These are phyloP conservation scores for Penicillium coprophilum DNA, from an alignment of 495 filamentous ascomycete species.

Conservation along the genomic window DNA sequence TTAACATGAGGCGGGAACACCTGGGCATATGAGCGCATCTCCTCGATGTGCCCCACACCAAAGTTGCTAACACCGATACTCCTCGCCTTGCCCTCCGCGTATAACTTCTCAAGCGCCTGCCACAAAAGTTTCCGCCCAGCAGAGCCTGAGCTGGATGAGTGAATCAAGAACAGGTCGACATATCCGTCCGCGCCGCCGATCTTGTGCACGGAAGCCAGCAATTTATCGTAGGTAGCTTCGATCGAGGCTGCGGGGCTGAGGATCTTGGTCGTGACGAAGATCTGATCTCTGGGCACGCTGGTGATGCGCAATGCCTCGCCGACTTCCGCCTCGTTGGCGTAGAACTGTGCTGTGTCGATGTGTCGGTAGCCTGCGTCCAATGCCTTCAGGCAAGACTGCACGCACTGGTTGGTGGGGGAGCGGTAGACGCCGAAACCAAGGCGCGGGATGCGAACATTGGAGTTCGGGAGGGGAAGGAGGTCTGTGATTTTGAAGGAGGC, in stretches of 20 bases:
- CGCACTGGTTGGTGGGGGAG: slow-evolving; percentile 50
- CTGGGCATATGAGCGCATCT: slow-evolving; percentile 60
- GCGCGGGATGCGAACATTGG: slow-evolving; percentile 54
- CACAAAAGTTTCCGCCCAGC: slow-evolving; percentile 59
- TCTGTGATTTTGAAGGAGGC: slow-evolving; percentile 51
- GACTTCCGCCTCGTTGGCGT: slow-evolving; percentile 66
- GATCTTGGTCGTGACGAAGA: slow-evolving; percentile 72
- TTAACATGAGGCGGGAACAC: slow-evolving; percentile 68
- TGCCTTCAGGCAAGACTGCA: slow-evolving; percentile 58
- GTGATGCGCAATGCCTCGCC: slow-evolving; percentile 59
- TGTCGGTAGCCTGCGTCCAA: slow-evolving; percentile 65
- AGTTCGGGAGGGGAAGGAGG: slow-evolving; percentile 55
- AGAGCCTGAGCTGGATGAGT: slow-evolving; percentile 55
- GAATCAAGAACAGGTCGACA: slow-evolving; percentile 70
- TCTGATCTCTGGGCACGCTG: slow-evolving; percentile 52
- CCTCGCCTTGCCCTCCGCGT: slow-evolving; percentile 56
- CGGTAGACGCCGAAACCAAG: slow-evolving; percentile 78
- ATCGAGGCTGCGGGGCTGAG: slow-evolving; percentile 53
- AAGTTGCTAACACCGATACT: slow-evolving; percentile 73
- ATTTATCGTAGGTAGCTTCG: slow-evolving; percentile 58
- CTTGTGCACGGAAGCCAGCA: slow-evolving; percentile 60
- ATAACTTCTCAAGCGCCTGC: slow-evolving; percentile 62
- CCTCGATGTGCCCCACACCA: slow-evolving; percentile 59
- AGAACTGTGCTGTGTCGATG: slow-evolving; percentile 73
- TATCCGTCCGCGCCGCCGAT: slow-evolving; percentile 61